phyloP scores from a whole-genome alignment of 352 stramenopile species.

The Globisporangium irregulare region DNA sequence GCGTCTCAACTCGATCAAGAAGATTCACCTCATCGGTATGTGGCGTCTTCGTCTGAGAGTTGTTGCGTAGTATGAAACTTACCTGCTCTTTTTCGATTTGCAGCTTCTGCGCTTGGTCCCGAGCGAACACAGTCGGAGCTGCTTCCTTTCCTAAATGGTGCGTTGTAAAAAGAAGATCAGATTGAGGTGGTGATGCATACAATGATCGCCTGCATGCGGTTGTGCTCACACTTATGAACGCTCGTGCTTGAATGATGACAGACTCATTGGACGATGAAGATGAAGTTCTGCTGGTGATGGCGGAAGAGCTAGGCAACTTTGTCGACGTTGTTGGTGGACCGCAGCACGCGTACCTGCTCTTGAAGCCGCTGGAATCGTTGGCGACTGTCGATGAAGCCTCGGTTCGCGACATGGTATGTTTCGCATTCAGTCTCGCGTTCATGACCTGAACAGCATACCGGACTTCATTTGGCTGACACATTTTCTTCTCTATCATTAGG shows the following conservation, averaged over 20 bases:
- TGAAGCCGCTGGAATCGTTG: constrained; percentile 94
- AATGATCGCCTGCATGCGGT: background rate
- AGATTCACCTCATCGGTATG: constrained; percentile 88
- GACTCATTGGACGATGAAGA: constrained; percentile 98
- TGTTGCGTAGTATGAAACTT: background rate
- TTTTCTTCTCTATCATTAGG: constrained; percentile 22
- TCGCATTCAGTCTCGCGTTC: background rate
- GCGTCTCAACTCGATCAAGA: constrained; percentile 89
- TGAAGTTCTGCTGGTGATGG: constrained; percentile 94
- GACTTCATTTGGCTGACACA: background rate
- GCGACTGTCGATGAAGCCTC: constrained; percentile 93
- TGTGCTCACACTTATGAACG: background rate
- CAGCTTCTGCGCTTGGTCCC: constrained; percentile 85
- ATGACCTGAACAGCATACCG: background rate
- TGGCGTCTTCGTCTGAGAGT: background rate
- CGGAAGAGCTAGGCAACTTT: constrained; percentile 90
- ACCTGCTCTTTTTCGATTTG: constrained; percentile 2
- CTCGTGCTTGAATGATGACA: constrained; percentile 21
- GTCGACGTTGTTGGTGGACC: constrained; percentile 90
- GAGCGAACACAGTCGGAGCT: constrained; percentile 93
- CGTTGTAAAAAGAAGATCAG: constrained; percentile 4
- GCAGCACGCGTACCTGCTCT: constrained; percentile 82
- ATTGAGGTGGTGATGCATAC: background rate
- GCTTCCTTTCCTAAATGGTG: constrained; percentile 96
- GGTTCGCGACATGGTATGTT: constrained; percentile 87